Evolutionary conservation across 768 basidiomycete genomes (phyloP).

Genomic region (Russula virescens): DNA sequence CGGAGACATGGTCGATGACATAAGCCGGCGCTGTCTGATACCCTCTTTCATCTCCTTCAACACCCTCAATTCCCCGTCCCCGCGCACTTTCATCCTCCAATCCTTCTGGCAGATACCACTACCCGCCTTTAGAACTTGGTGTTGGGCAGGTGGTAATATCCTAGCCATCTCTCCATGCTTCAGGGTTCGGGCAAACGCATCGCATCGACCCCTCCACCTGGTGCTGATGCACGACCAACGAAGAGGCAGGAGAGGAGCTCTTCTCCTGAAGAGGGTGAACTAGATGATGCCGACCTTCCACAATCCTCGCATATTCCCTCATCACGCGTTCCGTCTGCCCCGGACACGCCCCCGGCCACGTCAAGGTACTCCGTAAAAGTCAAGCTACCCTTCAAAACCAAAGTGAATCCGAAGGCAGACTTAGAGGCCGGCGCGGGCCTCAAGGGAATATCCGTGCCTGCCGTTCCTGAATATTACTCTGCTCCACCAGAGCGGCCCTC

Average conservation of each 20-base stretch:
- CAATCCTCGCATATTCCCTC: slow-evolving; percentile 24
- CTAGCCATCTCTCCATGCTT: slow-evolving; percentile 9
- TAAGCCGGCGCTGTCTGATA: slow-evolving; percentile 1
- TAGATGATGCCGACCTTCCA: slow-evolving; percentile 50
- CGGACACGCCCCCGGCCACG: slow-evolving; percentile 27
- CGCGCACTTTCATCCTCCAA: neutral
- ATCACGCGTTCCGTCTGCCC: slow-evolving; percentile 24
- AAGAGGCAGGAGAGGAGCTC: slow-evolving; percentile 57
- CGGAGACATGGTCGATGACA: neutral
- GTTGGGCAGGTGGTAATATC: neutral
- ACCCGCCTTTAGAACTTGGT: neutral
- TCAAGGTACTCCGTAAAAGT: slow-evolving; percentile 43
- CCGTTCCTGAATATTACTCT: neutral
- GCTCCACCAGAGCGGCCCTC: neutral
- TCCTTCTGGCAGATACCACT: neutral
- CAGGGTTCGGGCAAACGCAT: slow-evolving; percentile 44
- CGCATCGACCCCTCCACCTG: slow-evolving; percentile 46
- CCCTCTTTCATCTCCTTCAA: neutral
- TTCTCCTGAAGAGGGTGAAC: slow-evolving; percentile 72
- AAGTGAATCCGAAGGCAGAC: slow-evolving; percentile 18
- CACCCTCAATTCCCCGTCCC: neutral
- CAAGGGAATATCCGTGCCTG: neutral
- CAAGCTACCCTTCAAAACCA: slow-evolving; percentile 73
- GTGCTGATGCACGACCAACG: slow-evolving; percentile 39
- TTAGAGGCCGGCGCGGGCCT: neutral